phyloP scores from a whole-genome alignment of 148 eudicot genomes.

The Gaultheria prostrata region DNA sequence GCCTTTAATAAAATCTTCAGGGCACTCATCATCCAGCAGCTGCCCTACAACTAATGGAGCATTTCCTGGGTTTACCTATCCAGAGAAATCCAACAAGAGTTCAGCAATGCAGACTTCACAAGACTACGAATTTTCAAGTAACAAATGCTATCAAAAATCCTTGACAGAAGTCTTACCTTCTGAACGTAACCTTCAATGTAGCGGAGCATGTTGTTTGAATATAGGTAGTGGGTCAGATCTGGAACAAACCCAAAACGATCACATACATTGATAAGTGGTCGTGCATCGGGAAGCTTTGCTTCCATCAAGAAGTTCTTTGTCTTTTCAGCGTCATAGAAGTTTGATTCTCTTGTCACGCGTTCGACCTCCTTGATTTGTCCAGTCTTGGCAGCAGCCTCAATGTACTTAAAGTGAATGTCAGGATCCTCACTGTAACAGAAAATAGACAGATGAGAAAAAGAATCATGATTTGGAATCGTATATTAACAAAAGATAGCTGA shows the following conservation, averaged over 20 bases:
- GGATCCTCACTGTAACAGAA: slow-evolving; percentile 79
- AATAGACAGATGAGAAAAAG: slow-evolving; percentile 9
- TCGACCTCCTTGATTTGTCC: slow-evolving; percentile 98
- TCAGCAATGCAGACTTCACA: slow-evolving; percentile 11
- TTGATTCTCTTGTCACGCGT: slow-evolving; percentile 94
- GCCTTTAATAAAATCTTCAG: slow-evolving; percentile 97
- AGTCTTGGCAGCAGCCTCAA: slow-evolving; percentile 98
- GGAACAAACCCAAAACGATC: slow-evolving; percentile 97
- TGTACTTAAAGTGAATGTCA: slow-evolving; percentile 94
- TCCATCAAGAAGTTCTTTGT: slow-evolving; percentile 97
- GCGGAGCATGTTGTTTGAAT: slow-evolving; percentile 90
- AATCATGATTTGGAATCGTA: neutral
- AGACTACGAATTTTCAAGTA: neutral
- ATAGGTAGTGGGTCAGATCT: slow-evolving; percentile 91
- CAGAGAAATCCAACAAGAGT: slow-evolving; percentile 18
- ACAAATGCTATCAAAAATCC: neutral
- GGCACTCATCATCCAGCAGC: slow-evolving; percentile 93
- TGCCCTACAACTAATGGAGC: slow-evolving; percentile 97
- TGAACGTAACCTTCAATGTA: slow-evolving; percentile 98
- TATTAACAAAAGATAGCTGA: slow-evolving; percentile 1
- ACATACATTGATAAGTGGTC: slow-evolving; percentile 93
- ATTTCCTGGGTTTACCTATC: slow-evolving; percentile 90
- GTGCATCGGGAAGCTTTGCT: slow-evolving; percentile 97
- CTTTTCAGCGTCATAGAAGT: slow-evolving; percentile 89
- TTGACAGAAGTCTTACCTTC: slow-evolving; percentile 48